Evolutionary conservation across 2,329 filamentous ascomycete species (phyloP).

Genomic region (Pseudogymnoascus sp.): DNA sequence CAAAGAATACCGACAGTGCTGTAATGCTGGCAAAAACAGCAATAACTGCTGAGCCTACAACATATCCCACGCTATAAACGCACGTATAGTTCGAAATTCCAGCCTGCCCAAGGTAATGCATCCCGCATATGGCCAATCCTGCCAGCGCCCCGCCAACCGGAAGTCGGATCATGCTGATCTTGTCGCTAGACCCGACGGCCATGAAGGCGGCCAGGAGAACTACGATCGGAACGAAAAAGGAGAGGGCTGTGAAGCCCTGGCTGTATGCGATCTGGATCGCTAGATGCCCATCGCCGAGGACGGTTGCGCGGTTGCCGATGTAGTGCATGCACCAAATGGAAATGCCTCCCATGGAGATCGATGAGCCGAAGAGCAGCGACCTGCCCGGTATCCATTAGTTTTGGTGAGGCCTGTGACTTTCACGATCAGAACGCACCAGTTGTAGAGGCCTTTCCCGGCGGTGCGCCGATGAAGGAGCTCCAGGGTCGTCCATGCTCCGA

Average conservation of each 20-base stretch:
- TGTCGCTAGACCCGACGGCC: slow-evolving; percentile 53
- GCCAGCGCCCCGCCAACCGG: slow-evolving; percentile 58
- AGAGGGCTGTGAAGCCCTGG: slow-evolving; percentile 61
- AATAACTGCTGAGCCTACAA: slow-evolving; percentile 63
- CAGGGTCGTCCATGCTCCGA: slow-evolving; percentile 70
- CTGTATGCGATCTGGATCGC: slow-evolving; percentile 68
- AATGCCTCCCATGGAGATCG: slow-evolving; percentile 65
- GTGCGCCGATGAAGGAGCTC: slow-evolving; percentile 74
- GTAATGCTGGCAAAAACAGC: slow-evolving; percentile 62
- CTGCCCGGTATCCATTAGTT: slow-evolving; percentile 29
- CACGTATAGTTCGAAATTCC: slow-evolving; percentile 71
- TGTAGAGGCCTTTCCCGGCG: slow-evolving; percentile 57
- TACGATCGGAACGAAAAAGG: slow-evolving; percentile 70
- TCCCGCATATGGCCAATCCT: slow-evolving; percentile 68
- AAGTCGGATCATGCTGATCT: slow-evolving; percentile 50
- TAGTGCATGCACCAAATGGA: slow-evolving; percentile 76
- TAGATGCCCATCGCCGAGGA: slow-evolving; percentile 53
- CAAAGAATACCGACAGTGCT: slow-evolving; percentile 69
- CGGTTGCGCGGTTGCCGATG: slow-evolving; percentile 71
- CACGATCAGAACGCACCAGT: slow-evolving; percentile 47
- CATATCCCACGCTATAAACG: slow-evolving; percentile 45
- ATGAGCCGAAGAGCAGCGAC: slow-evolving; percentile 54
- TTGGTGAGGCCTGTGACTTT: background rate
- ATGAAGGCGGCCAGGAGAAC: slow-evolving; percentile 68
- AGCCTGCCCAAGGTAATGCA: slow-evolving; percentile 84